Conservation (phyloP, 1,284 basidiomycete species). For the Fomitopsis pinicola region DNA sequence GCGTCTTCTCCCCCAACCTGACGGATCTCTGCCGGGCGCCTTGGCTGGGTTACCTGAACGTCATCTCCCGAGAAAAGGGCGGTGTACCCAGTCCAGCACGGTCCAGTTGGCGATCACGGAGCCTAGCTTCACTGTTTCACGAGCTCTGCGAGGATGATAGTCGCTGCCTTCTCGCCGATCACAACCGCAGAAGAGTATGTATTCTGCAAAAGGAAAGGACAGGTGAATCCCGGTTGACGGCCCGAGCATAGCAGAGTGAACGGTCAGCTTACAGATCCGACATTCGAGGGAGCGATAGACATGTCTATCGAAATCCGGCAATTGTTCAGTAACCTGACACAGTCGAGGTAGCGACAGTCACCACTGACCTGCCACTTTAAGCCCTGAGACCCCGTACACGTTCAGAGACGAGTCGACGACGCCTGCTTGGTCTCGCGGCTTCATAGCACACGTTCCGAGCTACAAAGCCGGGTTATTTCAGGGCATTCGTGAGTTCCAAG, state of each 20-base stretch:
- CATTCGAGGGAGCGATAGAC: slow-evolving; percentile 56
- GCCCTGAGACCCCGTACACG: slow-evolving; percentile 67
- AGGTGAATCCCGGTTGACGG: neutral
- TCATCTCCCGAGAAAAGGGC: too few species aligned
- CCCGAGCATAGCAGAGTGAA: neutral
- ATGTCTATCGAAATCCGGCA: slow-evolving; percentile 33
- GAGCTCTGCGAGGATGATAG: neutral
- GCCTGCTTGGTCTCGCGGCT: slow-evolving; percentile 64
- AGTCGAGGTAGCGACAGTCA: too few species aligned
- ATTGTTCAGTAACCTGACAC: too few species aligned
- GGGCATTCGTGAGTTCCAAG: too few species aligned
- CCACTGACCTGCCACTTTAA: slow-evolving; percentile 45
- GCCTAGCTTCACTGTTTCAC: neutral
- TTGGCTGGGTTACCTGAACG: too few species aligned
- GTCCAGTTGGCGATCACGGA: too few species aligned
- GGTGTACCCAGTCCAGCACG: too few species aligned
- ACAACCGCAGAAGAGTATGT: neutral
- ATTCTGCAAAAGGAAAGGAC: neutral
- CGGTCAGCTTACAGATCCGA: slow-evolving; percentile 15
- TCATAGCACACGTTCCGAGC: slow-evolving; percentile 51
- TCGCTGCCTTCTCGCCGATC: neutral
- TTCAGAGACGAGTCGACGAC: slow-evolving; percentile 67
- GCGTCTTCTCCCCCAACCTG: too few species aligned
- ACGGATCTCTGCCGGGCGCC: too few species aligned
- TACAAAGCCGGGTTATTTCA: neutral